Conservation (phyloP, 352 stramenopile genomes). For the Aphanomyces cochlioides region DNA sequence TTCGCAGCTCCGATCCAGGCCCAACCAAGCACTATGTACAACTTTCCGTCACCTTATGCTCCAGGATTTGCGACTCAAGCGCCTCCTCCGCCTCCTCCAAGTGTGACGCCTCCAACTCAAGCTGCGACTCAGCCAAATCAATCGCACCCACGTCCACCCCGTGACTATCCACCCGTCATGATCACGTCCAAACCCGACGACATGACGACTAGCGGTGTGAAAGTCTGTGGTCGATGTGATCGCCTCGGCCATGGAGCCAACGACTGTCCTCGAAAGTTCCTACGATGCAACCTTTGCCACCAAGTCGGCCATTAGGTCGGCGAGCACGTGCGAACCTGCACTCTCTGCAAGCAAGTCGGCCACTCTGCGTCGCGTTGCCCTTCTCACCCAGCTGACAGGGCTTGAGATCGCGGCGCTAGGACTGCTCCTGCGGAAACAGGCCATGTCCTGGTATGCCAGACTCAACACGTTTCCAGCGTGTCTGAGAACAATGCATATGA, state of each 20-base stretch:
- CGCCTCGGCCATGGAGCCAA: neutral
- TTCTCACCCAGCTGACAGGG: neutral
- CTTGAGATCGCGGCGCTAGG: neutral
- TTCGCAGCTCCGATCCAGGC: no score
- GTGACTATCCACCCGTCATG: neutral
- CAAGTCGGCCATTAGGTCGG: neutral
- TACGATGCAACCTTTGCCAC: neutral
- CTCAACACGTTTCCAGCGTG: neutral
- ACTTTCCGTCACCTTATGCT: no score
- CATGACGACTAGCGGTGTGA: neutral
- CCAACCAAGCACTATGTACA: no score
- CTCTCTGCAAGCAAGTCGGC: neutral
- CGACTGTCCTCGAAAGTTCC: neutral
- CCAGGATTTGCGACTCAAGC: no score
- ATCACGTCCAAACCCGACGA: neutral
- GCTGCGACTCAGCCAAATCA: no score
- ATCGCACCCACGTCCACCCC: no score
- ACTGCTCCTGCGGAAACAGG: neutral
- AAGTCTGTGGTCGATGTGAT: neutral
- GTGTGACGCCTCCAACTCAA: no score
- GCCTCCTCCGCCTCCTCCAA: no score
- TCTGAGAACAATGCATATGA: neutral
- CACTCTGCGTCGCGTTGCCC: neutral
- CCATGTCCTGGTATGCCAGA: neutral
- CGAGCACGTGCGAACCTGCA: neutral